Conservation (phyloP, 2,329 filamentous ascomycete species). For the Exophiala lecanii-corni region DNA sequence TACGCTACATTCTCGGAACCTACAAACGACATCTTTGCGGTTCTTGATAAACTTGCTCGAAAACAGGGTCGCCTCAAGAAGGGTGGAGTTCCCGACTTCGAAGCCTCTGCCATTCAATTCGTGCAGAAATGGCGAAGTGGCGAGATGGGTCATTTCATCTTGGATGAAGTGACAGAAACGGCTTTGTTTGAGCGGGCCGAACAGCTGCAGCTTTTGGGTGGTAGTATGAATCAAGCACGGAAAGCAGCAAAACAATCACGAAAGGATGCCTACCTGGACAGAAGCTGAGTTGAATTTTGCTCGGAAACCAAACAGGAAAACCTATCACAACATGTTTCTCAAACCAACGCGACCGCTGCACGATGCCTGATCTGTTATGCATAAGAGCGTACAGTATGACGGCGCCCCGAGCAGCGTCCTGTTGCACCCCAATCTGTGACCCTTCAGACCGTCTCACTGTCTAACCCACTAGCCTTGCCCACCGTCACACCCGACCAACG, state of each 20-base stretch:
- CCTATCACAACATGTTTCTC: no score
- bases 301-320: no score
- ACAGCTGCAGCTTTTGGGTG: conserved; percentile 29
- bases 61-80: conserved; percentile 72
- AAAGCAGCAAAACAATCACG: conserved; percentile 34
- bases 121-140: conserved; percentile 79
- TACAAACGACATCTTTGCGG: conserved; percentile 75
- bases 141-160: conserved; percentile 66
- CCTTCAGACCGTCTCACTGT: no score
- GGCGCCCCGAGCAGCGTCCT: no score
- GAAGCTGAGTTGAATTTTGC: conserved; percentile 6
- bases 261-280: conserved; percentile 21
- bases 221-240: conserved; percentile 42
- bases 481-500: no score
- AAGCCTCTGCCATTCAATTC: conserved; percentile 72
- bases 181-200: conserved; percentile 47
- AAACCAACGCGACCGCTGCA: no score
- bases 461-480: no score
- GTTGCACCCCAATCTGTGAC: no score
- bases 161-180: conserved; percentile 69
- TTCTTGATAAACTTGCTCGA: conserved; percentile 66
- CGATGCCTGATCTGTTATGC: no score
- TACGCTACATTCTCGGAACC: conserved; percentile 64
- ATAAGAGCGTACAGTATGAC: no score
- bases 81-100: conserved; percentile 65